Percentiles rank a stretch among this genome's conserved stretches.
phyloP scores from a whole-genome alignment of 257 asterid species.

The Echium plantagineum region DNA sequence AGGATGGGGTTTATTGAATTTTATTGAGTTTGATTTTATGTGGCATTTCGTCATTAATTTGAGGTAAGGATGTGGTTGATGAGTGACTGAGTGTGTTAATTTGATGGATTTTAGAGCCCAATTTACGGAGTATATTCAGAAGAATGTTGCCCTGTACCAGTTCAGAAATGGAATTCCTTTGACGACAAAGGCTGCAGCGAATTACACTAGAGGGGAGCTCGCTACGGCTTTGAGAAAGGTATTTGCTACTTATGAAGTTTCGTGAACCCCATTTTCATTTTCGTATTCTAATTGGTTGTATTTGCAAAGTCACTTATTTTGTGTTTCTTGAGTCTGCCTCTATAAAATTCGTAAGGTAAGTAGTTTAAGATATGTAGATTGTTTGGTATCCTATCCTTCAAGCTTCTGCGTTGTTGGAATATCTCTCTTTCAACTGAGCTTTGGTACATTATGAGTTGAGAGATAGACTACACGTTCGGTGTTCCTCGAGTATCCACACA shows the following conservation, averaged over 20 bases:
- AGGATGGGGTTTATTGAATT: not conserved
- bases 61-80: not conserved
- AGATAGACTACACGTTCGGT: no score
- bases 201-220: slow-evolving; percentile 92
- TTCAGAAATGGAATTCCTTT: slow-evolving; percentile 93
- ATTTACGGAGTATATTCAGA: slow-evolving; percentile 91
- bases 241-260: slow-evolving; percentile 4
- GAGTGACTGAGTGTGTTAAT: slow-evolving; percentile 3
- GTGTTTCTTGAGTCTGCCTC: not conserved
- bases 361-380: not conserved
- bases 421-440: not conserved
- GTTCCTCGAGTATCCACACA: no score
- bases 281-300: not conserved
- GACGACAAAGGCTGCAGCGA: slow-evolving; percentile 89
- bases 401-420: not conserved
- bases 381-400: not conserved
- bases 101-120: slow-evolving; percentile 53
- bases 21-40: not conserved
- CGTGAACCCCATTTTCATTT: slow-evolving; percentile 3
- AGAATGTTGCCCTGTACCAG: slow-evolving; percentile 84
- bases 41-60: slow-evolving; percentile 3
- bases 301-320: not conserved
- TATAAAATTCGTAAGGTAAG: not conserved
- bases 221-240: slow-evolving; percentile 98
- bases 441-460: not conserved